phyloP scores from a whole-genome alignment of 2,329 filamentous ascomycete genomes.

The Hypocreales sp. region DNA sequence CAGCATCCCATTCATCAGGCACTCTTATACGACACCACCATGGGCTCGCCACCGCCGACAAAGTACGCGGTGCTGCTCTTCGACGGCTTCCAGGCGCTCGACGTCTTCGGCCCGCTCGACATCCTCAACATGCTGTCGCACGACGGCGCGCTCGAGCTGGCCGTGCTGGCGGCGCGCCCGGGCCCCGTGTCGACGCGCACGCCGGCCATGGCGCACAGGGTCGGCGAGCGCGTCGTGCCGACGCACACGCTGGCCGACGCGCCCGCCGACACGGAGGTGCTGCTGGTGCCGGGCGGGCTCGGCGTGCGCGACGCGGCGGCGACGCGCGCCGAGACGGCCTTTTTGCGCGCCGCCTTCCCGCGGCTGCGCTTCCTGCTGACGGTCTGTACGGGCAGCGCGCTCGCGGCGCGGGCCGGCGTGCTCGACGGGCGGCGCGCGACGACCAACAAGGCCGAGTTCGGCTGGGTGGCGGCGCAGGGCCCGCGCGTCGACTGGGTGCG shows the following conservation, averaged over 20 bases:
- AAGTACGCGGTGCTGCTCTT: conserved; percentile 13
- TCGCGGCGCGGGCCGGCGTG: conserved; percentile 38
- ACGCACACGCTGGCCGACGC: conserved; percentile 21
- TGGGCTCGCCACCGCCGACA: background rate
- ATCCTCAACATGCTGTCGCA: conserved; percentile 14
- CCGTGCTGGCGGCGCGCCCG: conserved; percentile 11
- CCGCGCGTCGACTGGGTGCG: conserved; percentile 36
- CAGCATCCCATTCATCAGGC: too few relatives aligned
- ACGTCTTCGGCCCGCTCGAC: conserved; percentile 24
- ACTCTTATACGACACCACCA: too few relatives aligned
- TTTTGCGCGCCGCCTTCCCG: conserved; percentile 23
- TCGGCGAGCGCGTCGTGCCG: conserved; percentile 15
- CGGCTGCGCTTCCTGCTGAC: conserved; percentile 37
- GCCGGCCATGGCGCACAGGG: conserved; percentile 3
- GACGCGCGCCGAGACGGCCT: conserved; percentile 18
- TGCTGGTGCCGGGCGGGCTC: conserved; percentile 22
- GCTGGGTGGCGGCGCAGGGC: conserved; percentile 21
- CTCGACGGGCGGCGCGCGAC: conserved; percentile 42
- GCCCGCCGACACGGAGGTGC: conserved; percentile 18
- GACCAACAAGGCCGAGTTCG: conserved; percentile 41
- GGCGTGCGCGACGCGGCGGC: conserved; percentile 13
- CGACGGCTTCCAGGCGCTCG: conserved; percentile 19
- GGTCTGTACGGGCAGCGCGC: conserved; percentile 43
- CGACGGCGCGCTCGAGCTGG: conserved; percentile 8
- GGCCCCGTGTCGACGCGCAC: conserved; percentile 13